Conservation (phyloP, 2,329 filamentous ascomycete species). For the Exophiala mesophila region DNA sequence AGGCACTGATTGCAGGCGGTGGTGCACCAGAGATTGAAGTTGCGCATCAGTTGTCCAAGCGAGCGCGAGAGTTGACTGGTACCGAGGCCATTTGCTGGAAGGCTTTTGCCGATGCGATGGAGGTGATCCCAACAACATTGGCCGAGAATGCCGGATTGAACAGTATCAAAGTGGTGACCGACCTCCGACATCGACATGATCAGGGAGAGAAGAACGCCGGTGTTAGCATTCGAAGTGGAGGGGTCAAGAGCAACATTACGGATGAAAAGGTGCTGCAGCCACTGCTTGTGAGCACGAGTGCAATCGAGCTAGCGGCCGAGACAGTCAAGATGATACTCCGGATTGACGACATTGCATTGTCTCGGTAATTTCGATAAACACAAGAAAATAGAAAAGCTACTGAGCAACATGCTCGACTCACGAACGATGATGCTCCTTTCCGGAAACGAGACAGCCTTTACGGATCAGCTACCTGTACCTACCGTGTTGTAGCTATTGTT, state of each 20-base stretch:
- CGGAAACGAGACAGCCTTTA: too few species aligned
- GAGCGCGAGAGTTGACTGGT: conserved; percentile 75
- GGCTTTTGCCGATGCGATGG: conserved; percentile 94
- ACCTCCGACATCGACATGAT: conserved; percentile 88
- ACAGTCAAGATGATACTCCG: conserved; percentile 92
- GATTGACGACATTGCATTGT: conserved; percentile 62
- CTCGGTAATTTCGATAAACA: too few species aligned
- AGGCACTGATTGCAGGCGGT: conserved; percentile 94
- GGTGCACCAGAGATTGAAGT: conserved; percentile 97
- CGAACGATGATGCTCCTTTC: too few species aligned
- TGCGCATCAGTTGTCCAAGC: conserved; percentile 75
- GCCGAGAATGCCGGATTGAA: conserved; percentile 97
- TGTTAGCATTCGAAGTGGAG: conserved; percentile 95
- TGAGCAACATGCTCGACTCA: too few species aligned
- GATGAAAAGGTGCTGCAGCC: conserved; percentile 97
- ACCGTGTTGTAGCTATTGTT: too few species aligned
- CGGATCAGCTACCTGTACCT: too few species aligned
- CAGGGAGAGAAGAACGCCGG: conserved; percentile 93
- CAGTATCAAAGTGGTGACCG: conserved; percentile 97
- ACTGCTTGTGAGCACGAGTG: conserved; percentile 91
- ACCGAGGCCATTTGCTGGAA: conserved; percentile 99
- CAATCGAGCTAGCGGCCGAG: conserved; percentile 93
- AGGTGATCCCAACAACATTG: conserved; percentile 92
- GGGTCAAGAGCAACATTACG: conserved; percentile 93
- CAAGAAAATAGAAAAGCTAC: too few species aligned